A percentile compares a stretch with the other conserved stretches of the same genome.
phyloP scores from a whole-genome alignment of 495 filamentous ascomycete species.

The Lasiosphaeria miniovina region DNA sequence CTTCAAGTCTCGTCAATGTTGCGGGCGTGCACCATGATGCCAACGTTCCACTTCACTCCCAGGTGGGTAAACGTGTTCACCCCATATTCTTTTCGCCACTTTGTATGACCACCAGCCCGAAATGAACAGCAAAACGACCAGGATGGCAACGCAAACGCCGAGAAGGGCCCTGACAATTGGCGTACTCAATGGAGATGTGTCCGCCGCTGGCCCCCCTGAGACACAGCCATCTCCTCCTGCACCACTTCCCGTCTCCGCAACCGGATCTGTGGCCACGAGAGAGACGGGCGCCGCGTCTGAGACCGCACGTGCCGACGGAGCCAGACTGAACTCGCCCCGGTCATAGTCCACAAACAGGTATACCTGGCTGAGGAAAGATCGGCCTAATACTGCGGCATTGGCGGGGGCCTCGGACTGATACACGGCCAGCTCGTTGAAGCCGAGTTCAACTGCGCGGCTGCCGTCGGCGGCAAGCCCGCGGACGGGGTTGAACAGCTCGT shows the following conservation, averaged over 20 bases:
- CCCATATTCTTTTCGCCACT: not conserved
- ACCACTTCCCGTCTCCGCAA: not conserved
- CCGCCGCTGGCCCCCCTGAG: not conserved
- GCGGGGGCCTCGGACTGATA: not conserved
- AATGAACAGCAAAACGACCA: not conserved
- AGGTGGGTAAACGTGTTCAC: not conserved
- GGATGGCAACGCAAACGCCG: not conserved
- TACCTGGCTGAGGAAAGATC: not conserved
- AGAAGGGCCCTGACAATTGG: not conserved
- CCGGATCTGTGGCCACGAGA: not conserved
- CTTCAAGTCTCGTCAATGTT: too few species aligned
- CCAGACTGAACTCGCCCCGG: not conserved
- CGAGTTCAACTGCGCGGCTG: not conserved
- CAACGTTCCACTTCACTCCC: not conserved
- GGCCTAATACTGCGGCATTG: not conserved
- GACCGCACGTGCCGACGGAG: not conserved
- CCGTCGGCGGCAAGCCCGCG: not conserved
- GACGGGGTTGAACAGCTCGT: not conserved
- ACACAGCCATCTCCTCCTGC: not conserved
- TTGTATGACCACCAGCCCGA: not conserved
- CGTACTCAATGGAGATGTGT: not conserved
- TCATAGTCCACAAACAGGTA: constrained; percentile 1
- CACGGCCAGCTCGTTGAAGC: not conserved
- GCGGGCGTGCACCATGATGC: too few species aligned
- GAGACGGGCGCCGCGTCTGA: not conserved